phyloP scores from a whole-genome alignment of 495 filamentous ascomycete genomes.

The Podospora pseudopauciseta region DNA sequence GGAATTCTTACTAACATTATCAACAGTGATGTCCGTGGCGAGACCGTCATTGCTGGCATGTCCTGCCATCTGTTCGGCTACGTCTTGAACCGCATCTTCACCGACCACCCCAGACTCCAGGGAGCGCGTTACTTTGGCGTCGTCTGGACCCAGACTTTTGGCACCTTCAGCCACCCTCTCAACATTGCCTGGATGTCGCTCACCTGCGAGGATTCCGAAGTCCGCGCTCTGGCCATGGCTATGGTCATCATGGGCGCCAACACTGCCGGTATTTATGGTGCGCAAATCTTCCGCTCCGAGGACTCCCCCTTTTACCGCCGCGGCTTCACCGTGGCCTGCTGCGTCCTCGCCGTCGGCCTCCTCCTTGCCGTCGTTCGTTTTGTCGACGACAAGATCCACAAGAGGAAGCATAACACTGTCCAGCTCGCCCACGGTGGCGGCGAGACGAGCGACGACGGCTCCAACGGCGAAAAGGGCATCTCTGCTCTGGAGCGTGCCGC shows the following conservation, averaged over 20 bases:
- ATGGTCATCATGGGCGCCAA: conserved; percentile 58
- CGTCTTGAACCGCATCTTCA: conserved; percentile 38
- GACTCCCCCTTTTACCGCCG: conserved; percentile 50
- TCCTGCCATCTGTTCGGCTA: conserved; percentile 37
- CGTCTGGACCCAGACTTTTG: conserved; percentile 52
- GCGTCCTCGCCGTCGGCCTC: conserved; percentile 24
- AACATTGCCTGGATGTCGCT: conserved; percentile 42
- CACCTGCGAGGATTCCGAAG: conserved; percentile 32
- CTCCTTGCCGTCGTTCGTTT: conserved; percentile 24
- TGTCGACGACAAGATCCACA: conserved; percentile 30
- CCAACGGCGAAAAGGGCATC: conserved; percentile 1
- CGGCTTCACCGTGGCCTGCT: conserved; percentile 34
- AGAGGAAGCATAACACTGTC: not conserved
- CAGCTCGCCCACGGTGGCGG: not conserved
- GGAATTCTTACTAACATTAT: not conserved
- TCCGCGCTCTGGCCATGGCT: conserved; percentile 38
- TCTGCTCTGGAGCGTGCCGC: not conserved
- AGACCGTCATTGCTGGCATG: conserved; percentile 31
- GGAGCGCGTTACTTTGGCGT: conserved; percentile 40
- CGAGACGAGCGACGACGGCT: not conserved
- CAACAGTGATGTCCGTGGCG: conserved; percentile 30
- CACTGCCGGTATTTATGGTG: conserved; percentile 51
- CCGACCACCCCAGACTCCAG: conserved; percentile 19
- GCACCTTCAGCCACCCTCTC: conserved; percentile 43
- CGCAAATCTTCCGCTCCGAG: conserved; percentile 51